Evolutionary conservation across 73 alveolate species (phyloP), one percentile per base, ranked within the genome.

Genomic region (Blepharisma stoltei): DNA sequence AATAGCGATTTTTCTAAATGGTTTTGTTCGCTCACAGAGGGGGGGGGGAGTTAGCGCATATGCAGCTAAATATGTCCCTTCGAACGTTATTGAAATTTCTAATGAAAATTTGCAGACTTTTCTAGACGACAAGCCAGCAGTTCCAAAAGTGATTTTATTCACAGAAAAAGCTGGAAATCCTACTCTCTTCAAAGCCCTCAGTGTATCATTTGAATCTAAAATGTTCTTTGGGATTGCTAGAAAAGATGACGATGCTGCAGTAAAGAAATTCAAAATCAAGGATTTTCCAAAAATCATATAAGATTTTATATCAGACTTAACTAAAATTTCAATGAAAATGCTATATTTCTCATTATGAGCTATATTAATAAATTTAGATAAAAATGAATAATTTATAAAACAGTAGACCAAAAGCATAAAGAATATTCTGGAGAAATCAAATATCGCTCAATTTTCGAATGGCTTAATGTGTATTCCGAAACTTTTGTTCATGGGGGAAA

Each of bases 401-500:
- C 90, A 9, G 88, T 80, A 18, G 98, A 94, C 78, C 85, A 85
- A 68, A 94, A 94, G 84, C 94, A 96, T 5, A 54, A 76, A 75
- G 82, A 89, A 69, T 96, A 81, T 78, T 90, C 87, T 14, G 99
- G 99, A 21, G 97, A 89, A 70, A 83, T 86, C 88, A 91, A 85
- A 68, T 96, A 91, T 71, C 8, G 67, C 21, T 46, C 21, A 0
- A 90, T 96, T 67, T 89, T 92, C 86, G 97, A 96, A 70, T 96
- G 93, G 86, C 90, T 96, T 54, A 96, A 96, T 81, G 86, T 94
- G 54, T 94, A 90, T 84, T 85, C 90, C 67, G 99, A 96, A 83
- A 94, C 97, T 71, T 94, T 96, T 80, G 97, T 91, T 54, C 87
- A 92, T 53, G 98, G 97, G 44, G 98, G 97, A n/a, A 85, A 95